A percentile compares a stretch with the other conserved stretches of the same genome.
Conservation (phyloP, 768 basidiomycete genomes). For the Amanita rimosa region DNA sequence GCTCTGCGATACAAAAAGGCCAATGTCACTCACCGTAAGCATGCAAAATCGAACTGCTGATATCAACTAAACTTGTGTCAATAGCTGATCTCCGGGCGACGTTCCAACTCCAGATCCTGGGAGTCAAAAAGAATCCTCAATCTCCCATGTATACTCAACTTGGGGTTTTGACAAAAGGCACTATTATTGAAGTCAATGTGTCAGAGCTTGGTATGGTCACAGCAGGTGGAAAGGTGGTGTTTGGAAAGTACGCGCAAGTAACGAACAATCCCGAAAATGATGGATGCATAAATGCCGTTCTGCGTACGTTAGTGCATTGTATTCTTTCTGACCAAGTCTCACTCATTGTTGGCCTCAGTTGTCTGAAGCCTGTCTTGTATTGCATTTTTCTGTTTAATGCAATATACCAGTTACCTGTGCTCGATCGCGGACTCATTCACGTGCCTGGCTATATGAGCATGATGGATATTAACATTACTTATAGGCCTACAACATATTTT, state of each 20-base stretch:
- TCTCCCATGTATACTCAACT: constrained; percentile 96
- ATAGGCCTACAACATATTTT: no score
- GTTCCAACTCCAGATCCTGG: constrained; percentile 95
- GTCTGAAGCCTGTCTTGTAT: neutral
- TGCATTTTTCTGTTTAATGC: no score
- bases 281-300: constrained; percentile 91
- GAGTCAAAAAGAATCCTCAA: constrained; percentile 99
- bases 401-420: neutral
- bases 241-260: constrained; percentile 88
- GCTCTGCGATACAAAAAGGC: constrained; percentile 96
- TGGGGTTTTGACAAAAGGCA: constrained; percentile 97
- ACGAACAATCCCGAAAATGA: constrained; percentile 96
- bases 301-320: constrained; percentile 43
- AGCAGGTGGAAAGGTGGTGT: constrained; percentile 89
- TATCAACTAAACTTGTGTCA: constrained; percentile 1
- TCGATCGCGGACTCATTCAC: neutral
- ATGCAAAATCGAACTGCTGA: neutral
- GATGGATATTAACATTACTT: no score
- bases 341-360: neutral
- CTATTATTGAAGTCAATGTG: constrained; percentile 98
- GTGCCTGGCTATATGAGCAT: no score
- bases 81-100: constrained; percentile 95
- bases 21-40: constrained; percentile 94
- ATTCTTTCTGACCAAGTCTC: neutral
- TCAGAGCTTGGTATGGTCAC: constrained; percentile 97